Evolutionary conservation across 2,329 filamentous ascomycete genomes (phyloP).

Genomic region (Fusarium papillatum): DNA sequence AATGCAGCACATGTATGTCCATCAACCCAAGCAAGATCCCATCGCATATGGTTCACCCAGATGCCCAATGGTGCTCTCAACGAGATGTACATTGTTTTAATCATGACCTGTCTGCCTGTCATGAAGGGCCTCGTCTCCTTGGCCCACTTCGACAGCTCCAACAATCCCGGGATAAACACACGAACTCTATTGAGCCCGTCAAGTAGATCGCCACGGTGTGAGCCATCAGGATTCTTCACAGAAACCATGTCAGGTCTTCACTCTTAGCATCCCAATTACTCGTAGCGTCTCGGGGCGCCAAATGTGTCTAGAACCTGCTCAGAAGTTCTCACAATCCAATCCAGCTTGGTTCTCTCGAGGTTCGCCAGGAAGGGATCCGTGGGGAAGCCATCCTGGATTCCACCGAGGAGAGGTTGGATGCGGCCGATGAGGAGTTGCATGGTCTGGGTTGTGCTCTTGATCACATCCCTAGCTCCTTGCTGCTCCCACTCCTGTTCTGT

Average conservation of each 20-base stretch:
- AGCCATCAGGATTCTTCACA: conserved; percentile 14
- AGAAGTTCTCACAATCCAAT: conserved; percentile 54
- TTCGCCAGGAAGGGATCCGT: conserved; percentile 56
- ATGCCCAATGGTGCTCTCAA: conserved; percentile 36
- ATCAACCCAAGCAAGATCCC: conserved; percentile 6
- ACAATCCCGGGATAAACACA: conserved; percentile 7
- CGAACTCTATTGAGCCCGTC: not conserved
- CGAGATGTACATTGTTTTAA: conserved; percentile 45
- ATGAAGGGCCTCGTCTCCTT: conserved; percentile 25
- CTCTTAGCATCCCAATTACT: conserved; percentile 36
- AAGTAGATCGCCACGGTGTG: conserved; percentile 6
- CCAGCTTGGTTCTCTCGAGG: conserved; percentile 54
- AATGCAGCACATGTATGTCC: conserved; percentile 38
- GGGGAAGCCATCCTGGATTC: conserved; percentile 52
- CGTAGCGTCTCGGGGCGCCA: conserved; percentile 45
- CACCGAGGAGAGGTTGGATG: conserved; percentile 50
- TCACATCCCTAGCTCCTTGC: conserved; percentile 51
- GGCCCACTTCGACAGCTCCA: conserved; percentile 22
- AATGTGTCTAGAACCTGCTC: conserved; percentile 52
- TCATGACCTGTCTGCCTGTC: conserved; percentile 35
- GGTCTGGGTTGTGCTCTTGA: conserved; percentile 55
- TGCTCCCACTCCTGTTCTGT: conserved; percentile 54
- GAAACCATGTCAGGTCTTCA: conserved; percentile 13
- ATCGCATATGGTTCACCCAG: conserved; percentile 25
- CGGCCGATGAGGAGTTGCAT: conserved; percentile 54